Evolutionary conservation across 495 filamentous ascomycete species (phyloP).

Genomic region (Penicillium dipodomyicola): DNA sequence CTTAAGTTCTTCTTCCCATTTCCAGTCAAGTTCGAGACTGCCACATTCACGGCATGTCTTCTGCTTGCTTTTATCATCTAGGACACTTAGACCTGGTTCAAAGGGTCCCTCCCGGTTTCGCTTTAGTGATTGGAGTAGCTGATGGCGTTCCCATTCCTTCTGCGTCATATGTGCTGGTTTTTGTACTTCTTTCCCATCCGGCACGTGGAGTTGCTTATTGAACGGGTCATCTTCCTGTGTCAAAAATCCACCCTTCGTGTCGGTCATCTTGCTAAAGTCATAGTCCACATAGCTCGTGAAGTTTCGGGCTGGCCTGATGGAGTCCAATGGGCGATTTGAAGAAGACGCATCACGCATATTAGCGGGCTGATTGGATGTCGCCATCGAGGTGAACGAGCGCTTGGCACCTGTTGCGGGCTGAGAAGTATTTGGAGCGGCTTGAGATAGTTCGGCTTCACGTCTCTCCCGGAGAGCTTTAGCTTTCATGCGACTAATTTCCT

Average conservation of each 20-base stretch:
- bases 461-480: conserved; percentile 85
- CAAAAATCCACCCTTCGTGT: conserved; percentile 94
- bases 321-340: conserved; percentile 44
- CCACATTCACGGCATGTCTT: conserved; percentile 82
- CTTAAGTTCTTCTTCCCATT: conserved; percentile 80
- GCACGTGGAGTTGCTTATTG: conserved; percentile 69
- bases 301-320: conserved; percentile 71
- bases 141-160: conserved; percentile 86
- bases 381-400: conserved; percentile 62
- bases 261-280: conserved; percentile 95
- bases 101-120: conserved; percentile 76
- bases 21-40: conserved; percentile 85
- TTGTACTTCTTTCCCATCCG: conserved; percentile 52
- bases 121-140: conserved; percentile 64
- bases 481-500: conserved; percentile 90
- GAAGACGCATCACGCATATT: conserved; percentile 65
- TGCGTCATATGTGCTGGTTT: conserved; percentile 87
- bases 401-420: conserved; percentile 51
- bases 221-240: conserved; percentile 83
- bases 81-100: conserved; percentile 76
- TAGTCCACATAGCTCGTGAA: conserved; percentile 94
- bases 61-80: conserved; percentile 58
- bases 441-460: conserved; percentile 54
- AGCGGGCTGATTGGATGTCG: conserved; percentile 54
- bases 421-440: conserved; percentile 17